Evolutionary conservation across 2,329 filamentous ascomycete genomes (phyloP).

Genomic region (Chaetomium sp.): DNA sequence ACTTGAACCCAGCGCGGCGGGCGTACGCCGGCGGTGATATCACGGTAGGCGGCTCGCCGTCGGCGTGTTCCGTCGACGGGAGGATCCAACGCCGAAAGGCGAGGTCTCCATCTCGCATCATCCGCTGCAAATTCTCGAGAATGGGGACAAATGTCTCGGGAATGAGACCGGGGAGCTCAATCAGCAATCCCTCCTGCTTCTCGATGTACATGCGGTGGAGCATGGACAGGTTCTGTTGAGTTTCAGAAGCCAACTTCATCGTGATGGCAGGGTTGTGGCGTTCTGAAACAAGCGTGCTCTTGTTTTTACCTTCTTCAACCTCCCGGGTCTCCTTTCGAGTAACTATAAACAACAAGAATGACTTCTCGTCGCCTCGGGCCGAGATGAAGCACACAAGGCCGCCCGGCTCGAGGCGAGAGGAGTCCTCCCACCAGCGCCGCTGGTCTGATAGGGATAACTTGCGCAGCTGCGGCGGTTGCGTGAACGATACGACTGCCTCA

Average conservation of each 20-base stretch:
- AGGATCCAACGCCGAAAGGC: slow-evolving; percentile 26
- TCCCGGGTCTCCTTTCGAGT: slow-evolving; percentile 21
- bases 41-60: background rate
- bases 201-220: slow-evolving; percentile 20
- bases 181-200: slow-evolving; percentile 17
- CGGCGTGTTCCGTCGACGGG: background rate
- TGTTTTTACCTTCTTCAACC: background rate
- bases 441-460: slow-evolving; percentile 13
- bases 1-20: slow-evolving; percentile 20
- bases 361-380: slow-evolving; percentile 18
- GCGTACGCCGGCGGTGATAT: slow-evolving; percentile 9
- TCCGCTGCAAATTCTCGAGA: slow-evolving; percentile 26
- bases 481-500: slow-evolving; percentile 28
- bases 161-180: slow-evolving; percentile 26
- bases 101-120: slow-evolving; percentile 20
- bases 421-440: slow-evolving; percentile 32
- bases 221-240: background rate
- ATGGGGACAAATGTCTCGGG: slow-evolving; percentile 28
- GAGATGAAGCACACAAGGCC: slow-evolving; percentile 31
- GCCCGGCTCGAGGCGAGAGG: slow-evolving; percentile 29
- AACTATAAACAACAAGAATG: slow-evolving; percentile 30
- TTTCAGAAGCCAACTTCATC: slow-evolving; percentile 16
- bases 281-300: slow-evolving; percentile 19
- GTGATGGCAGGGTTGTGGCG: slow-evolving; percentile 2
- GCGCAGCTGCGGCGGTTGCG: slow-evolving; percentile 24